Base-by-base conservation (phyloP, 352 stramenopile species). In the Phytophthora brassicae region DNA sequence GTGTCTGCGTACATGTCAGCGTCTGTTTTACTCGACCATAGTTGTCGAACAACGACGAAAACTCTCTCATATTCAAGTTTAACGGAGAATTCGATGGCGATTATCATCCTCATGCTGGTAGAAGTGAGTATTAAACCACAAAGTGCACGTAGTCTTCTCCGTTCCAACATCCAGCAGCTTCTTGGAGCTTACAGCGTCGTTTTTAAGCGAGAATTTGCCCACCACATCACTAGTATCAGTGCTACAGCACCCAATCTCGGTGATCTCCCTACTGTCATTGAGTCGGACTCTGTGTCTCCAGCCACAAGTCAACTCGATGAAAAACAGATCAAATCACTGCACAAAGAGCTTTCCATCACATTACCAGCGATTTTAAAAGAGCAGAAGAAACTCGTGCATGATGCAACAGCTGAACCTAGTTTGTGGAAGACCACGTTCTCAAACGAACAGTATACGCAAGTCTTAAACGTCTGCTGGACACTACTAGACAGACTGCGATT, bases 1-100 rank as follows among this genome's bases (percentile, higher is more conserved):
- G 78, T 90, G 7, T 89, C 81, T 0, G 83, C 81, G 1, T 90
- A 76, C 48, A 87, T 89, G 75, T 74, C 79, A 0, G 72, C 80
- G 1, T 77, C 71, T 0, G 77, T 92, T 3, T 66, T 92, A 19
- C 65, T 89, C 0, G 68, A 84, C 38, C 74, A 87, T 39, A 75
- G 33, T 33, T 87, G 77, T 43, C 66, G 75, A 38, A 65, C 45
- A 24, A 55, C 33, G 14, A 56, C 22, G 29, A 65, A 36, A 45
- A 23, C 56, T 5, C 44, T 84, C 1, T 83, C 82, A 42, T 89
- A 91, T 60, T 82, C 79, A 9, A 86, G 64, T 28, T 44, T 91
- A 41, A 85, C 82, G 0, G 69, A 88, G 47, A 91, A 86, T 42
- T 80, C 77, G 35, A 56, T 89, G 33, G 82, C 75, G n/a, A 88